phyloP scores from a whole-genome alignment of 2,329 filamentous ascomycete genomes.

The Oidium heveae region DNA sequence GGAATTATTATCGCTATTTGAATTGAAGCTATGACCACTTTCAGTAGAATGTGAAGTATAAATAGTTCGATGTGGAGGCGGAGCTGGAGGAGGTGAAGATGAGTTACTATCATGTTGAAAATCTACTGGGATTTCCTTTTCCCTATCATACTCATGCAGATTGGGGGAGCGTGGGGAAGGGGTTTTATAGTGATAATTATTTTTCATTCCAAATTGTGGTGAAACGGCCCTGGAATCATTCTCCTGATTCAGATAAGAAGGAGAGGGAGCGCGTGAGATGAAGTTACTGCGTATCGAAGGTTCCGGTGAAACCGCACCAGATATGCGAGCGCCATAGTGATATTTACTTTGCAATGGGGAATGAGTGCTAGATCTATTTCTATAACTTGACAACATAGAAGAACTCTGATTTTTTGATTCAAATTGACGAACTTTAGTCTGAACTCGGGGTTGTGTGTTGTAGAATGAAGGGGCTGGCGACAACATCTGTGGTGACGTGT shows the following conservation, averaged over 20 bases:
- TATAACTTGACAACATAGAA: slow-evolving; percentile 3
- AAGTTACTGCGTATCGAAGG: slow-evolving; percentile 14
- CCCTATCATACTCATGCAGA: slow-evolving; percentile 10
- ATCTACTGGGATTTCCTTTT: slow-evolving; percentile 17
- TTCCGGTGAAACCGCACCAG: slow-evolving; percentile 18
- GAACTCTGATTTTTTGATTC: slow-evolving; percentile 3
- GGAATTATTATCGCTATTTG: slow-evolving; percentile 25
- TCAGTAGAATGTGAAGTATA: slow-evolving; percentile 10
- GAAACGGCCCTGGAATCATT: slow-evolving; percentile 6
- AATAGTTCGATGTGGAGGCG: slow-evolving; percentile 57
- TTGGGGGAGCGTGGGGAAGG: slow-evolving; percentile 8
- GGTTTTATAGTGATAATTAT: slow-evolving; percentile 16
- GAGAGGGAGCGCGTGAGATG: slow-evolving; percentile 8
- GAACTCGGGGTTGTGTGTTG: too few relatives aligned
- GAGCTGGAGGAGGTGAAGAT: slow-evolving; percentile 37
- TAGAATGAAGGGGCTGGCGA: slow-evolving; percentile 14
- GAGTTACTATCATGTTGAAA: slow-evolving; percentile 14
- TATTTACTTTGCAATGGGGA: slow-evolving; percentile 12
- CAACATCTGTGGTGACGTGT: slow-evolving; percentile 6
- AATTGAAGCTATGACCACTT: slow-evolving; percentile 17
- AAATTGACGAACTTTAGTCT: neutral
- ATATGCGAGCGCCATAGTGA: slow-evolving; percentile 12
- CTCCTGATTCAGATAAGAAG: slow-evolving; percentile 10
- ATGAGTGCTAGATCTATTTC: neutral
- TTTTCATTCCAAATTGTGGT: slow-evolving; percentile 12